Base-by-base conservation (phyloP, 2,329 filamentous ascomycete genomes). In the Calonectria pseudoturangicola region DNA sequence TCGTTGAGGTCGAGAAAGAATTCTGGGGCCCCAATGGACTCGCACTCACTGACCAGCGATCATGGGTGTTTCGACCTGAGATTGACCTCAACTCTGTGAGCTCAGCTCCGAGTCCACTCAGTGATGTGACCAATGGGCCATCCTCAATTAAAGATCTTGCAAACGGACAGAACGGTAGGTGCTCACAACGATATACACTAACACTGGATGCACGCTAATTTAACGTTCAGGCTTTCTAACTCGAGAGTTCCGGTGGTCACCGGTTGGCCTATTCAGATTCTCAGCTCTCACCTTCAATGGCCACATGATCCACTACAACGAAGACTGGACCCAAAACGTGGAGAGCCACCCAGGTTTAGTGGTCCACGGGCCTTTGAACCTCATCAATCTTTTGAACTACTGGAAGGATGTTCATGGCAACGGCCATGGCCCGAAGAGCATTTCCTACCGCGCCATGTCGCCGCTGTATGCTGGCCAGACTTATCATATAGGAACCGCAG, bases 201-300 rank as follows among this genome's bases (percentile, higher is more conserved):
- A 12, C 8, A 33, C 47, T 41, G 33, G 18, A 36, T 15, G n/a
- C 0, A 0, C 13, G 8, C 73, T 75, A 36, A 75, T 27, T 1
- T 8, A 25, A 27, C 18, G 5, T 43, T 18, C 12, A 81, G 81
- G 60, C 2, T 76, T 73, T 47, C 79, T 79, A 0, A 51, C 74
- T 0, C 80, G 86, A 12, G 79, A 81, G 16, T 66, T 88, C 5
- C 77, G 78, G 25, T 88, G 86, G 87, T 89, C 88, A 0, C 83
- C 86, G 0, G 84, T 86, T 0, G 86, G 85, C 2, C 88, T 98
- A 1, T 97, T 97, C 84, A 91, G 94, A 21, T 98, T 95, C 86
- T 95, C 93, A 0, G 94, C 94, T 0, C 85, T 98, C 48, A 97
- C 94, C 0, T 95, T 95, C 86, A 98, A 98, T 81, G 94, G 91